Evolutionary conservation across 495 filamentous ascomycete species (phyloP), one percentile per base, ranked within the genome.

Genomic region (Physcia stellaris): DNA sequence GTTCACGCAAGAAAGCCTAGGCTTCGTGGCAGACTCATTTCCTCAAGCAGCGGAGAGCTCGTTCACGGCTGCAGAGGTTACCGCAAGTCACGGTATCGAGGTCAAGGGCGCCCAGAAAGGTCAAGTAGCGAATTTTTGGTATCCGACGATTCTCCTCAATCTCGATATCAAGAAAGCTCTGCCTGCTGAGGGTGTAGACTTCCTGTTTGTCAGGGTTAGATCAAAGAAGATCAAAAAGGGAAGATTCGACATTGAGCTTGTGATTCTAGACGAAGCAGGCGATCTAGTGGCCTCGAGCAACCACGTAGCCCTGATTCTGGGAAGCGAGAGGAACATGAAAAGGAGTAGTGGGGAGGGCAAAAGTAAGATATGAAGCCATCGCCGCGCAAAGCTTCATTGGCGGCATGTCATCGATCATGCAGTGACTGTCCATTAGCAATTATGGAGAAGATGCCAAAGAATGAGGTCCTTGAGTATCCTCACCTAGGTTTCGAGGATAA

Each of bases 241-340:
- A 6, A 42, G 61, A 32, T 60, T 62, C 40, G 74, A 78, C 48
- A 23, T 77, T 12, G 69, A 73, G 33, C 55, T 77, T 6, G 36
- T 71, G 30, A 50, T 79, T 4, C 28, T 62, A 22, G 68, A 74
- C 50, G 56, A 57, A n/a, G 32, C 42, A 0, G 60, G 59, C 2
- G 60, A 68, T 18, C 31, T 78, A 23, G 58, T 79, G 4, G 71
- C 67, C 5, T 29, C 77, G 10, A 68, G 62, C 44, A 51, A 65
- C 35, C 73, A 79, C 43, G 60, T 75, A n/a, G 58, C 59, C 5
- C 43, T 75, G 46, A 58, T 73, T 22, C 26, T 75, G 21, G 40
- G 53, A 13, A 46, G 48, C 6, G 56, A 51, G 21, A 54, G 68
- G 43, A 71, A 71, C 39, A 39, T 37, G 37, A 28, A 24, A 19